These are phyloP conservation scores for Tricholomella constricta DNA, from an alignment of 768 basidiomycete species.

Conservation along the genomic window DNA sequence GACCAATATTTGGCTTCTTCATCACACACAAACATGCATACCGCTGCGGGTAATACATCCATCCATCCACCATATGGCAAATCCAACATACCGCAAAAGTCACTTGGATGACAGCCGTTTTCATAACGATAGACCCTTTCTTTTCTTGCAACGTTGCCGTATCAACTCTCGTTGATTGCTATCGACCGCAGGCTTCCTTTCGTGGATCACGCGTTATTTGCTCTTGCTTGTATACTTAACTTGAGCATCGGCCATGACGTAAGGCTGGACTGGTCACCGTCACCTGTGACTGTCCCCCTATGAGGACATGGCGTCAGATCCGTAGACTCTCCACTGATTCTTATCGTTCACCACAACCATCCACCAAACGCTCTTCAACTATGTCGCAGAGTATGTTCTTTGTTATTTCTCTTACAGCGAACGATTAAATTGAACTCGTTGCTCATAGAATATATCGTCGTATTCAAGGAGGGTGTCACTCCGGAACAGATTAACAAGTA, in stretches of 20 bases:
- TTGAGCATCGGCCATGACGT: constrained; percentile 2
- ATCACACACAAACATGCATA: neutral
- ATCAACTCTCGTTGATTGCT: neutral
- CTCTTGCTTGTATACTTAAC: too few species aligned
- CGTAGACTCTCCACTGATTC: constrained; percentile 10
- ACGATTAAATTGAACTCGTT: neutral
- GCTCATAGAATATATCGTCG: constrained; percentile 51
- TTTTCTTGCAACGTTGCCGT: too few species aligned
- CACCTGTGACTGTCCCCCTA: neutral
- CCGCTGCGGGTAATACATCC: too few species aligned
- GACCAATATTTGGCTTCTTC: constrained; percentile 4
- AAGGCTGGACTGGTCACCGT: constrained; percentile 2
- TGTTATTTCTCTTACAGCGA: neutral
- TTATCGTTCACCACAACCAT: constrained; percentile 7
- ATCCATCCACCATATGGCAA: too few species aligned
- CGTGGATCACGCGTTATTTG: constrained; percentile 5
- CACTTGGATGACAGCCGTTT: too few species aligned
- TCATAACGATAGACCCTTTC: too few species aligned
- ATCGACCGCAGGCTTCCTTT: neutral
- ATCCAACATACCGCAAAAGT: too few species aligned
- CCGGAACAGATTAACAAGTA: constrained; percentile 44
- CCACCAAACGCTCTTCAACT: neutral
- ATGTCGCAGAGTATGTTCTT: constrained; percentile 9
- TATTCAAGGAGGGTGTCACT: constrained; percentile 51
- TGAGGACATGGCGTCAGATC: constrained; percentile 9